phyloP scores from a whole-genome alignment of 768 basidiomycete genomes.

The Podaxis sp. region DNA sequence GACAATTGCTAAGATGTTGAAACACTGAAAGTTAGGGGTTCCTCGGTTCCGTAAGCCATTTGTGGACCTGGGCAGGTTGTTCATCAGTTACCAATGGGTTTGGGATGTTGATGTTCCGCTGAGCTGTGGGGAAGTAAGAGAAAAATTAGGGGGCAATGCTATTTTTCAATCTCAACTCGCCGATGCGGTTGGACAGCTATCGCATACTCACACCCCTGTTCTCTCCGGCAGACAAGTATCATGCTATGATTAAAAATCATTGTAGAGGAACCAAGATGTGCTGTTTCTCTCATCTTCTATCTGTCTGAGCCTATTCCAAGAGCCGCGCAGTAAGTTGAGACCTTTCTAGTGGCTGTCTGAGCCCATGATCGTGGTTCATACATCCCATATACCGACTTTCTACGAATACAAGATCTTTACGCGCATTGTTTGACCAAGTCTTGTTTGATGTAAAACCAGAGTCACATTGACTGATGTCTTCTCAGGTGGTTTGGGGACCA shows the following conservation, averaged over 20 bases:
- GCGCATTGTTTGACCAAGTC: background rate
- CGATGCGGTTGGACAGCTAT: too few species aligned
- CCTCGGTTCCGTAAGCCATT: background rate
- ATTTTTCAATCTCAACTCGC: too few species aligned
- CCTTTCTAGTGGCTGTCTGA: background rate
- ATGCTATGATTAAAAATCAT: background rate
- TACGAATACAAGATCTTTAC: too few species aligned
- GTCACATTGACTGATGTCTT: background rate
- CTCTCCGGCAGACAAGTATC: background rate
- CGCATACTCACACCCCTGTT: background rate
- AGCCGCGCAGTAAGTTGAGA: background rate
- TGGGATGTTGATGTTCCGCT: background rate
- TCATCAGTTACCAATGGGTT: too few species aligned
- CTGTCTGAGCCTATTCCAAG: background rate
- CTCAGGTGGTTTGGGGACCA: background rate
- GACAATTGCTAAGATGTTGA: background rate
- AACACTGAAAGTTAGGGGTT: background rate
- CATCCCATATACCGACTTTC: background rate
- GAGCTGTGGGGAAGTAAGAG: too few species aligned
- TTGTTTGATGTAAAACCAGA: background rate
- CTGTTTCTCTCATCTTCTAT: background rate
- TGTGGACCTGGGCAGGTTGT: background rate
- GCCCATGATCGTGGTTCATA: background rate
- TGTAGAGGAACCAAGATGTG: background rate
- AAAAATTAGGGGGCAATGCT: too few species aligned